Percentiles rank a stretch among this genome's conserved stretches.
These are phyloP conservation scores for Truncatella angustata DNA, from an alignment of 2,329 filamentous ascomycete genomes.

Conservation along the genomic window DNA sequence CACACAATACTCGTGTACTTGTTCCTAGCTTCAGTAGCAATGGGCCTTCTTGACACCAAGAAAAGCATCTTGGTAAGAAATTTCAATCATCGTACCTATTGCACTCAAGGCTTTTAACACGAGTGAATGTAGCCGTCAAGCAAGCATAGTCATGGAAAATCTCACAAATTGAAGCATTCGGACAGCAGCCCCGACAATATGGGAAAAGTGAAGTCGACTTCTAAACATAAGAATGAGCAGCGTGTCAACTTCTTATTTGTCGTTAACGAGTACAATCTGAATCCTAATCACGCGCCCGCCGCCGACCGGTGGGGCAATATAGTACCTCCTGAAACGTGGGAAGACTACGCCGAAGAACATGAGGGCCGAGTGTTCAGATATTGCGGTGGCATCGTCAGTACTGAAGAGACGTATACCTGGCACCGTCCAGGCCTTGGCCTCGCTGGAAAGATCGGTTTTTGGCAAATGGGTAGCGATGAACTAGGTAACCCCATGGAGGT, in stretches of 20 bases:
- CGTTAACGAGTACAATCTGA: conserved; percentile 2
- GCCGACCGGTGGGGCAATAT: conserved; percentile 6
- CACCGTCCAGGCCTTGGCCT: neutral
- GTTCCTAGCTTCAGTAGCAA: no score
- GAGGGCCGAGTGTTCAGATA: conserved; percentile 5
- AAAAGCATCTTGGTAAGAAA: no score
- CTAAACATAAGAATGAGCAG: neutral
- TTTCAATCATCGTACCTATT: no score
- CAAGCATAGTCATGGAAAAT: neutral
- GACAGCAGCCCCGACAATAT: neutral
- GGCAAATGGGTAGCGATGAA: neutral
- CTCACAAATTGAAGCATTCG: neutral
- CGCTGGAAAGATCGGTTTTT: neutral
- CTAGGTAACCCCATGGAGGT: neutral
- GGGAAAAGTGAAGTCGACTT: neutral
- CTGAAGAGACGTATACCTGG: neutral
- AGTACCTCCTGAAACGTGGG: neutral
- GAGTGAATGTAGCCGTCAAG: no score
- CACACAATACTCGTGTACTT: no score
- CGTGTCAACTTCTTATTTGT: conserved; percentile 3
- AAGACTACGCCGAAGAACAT: neutral
- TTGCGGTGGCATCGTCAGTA: neutral
- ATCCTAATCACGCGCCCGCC: neutral
- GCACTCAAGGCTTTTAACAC: no score
- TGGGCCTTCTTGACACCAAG: no score